phyloP scores from a whole-genome alignment of 768 basidiomycete species.

The Podaxis rugospora region DNA sequence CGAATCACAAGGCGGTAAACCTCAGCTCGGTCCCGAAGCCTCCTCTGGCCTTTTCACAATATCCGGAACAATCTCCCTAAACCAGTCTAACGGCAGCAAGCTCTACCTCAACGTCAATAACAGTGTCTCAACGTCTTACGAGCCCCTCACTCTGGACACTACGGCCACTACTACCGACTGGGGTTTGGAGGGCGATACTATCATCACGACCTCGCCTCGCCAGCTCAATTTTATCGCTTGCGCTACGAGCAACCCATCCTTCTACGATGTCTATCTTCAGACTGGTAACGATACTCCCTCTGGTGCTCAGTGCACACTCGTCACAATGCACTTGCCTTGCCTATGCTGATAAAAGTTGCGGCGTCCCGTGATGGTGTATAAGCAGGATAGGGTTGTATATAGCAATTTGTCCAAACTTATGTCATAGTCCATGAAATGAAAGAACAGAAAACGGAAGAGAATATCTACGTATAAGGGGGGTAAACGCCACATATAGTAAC shows the following conservation, averaged over 20 bases:
- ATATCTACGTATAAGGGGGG: not conserved
- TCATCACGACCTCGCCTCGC: slow-evolving; percentile 47
- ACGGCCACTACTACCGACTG: slow-evolving; percentile 49
- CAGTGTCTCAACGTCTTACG: slow-evolving; percentile 41
- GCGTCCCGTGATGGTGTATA: not conserved
- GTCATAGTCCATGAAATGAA: no score
- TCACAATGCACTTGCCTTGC: slow-evolving; percentile 41
- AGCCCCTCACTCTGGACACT: slow-evolving; percentile 39
- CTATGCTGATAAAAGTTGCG: slow-evolving; percentile 26
- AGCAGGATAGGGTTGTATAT: not conserved
- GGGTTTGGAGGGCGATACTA: slow-evolving; percentile 57
- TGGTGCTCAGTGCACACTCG: slow-evolving; percentile 31
- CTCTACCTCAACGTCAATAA: slow-evolving; percentile 47
- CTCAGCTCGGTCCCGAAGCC: slow-evolving; percentile 48
- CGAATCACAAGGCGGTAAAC: slow-evolving; percentile 33
- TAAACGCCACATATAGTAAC: not conserved
- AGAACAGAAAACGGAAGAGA: not conserved
- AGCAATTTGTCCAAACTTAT: not conserved
- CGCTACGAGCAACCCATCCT: slow-evolving; percentile 32
- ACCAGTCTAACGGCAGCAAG: slow-evolving; percentile 33
- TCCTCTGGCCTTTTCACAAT: slow-evolving; percentile 50
- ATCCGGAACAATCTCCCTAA: slow-evolving; percentile 40
- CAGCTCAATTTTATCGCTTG: slow-evolving; percentile 56
- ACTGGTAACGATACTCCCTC: slow-evolving; percentile 44
- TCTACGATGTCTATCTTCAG: slow-evolving; percentile 47